These are phyloP conservation scores for Erysimum cheiri DNA, from an alignment of 441 rosid species.

Conservation along the genomic window DNA sequence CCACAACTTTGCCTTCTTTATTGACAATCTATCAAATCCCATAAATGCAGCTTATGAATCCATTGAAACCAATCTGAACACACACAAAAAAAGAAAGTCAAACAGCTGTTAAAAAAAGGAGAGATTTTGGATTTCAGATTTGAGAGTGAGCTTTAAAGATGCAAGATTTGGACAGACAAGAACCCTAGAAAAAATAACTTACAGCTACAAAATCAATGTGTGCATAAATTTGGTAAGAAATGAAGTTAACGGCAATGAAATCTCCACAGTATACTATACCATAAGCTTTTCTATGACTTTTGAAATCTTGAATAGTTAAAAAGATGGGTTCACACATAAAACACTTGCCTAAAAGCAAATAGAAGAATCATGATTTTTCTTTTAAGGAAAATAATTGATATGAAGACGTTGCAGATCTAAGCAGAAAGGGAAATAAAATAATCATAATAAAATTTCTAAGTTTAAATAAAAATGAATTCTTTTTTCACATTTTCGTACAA, in stretches of 20 bases:
- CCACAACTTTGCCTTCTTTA: constrained; percentile 34
- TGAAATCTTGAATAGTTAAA: constrained; percentile 34
- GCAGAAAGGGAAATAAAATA: constrained; percentile 49
- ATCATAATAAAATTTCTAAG: constrained; percentile 3
- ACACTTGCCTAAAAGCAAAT: constrained; percentile 33
- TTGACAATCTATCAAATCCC: constrained; percentile 40
- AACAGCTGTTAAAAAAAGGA: constrained; percentile 9
- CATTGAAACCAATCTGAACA: constrained; percentile 51
- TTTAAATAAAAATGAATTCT: background rate
- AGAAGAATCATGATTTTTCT: constrained; percentile 7
- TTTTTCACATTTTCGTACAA: constrained; percentile 12
- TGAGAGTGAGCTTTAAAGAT: constrained; percentile 2
- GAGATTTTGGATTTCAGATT: constrained; percentile 10
- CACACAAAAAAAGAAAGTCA: constrained; percentile 12
- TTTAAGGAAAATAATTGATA: constrained; percentile 33
- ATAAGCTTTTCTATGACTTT: constrained; percentile 26
- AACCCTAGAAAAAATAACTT: constrained; percentile 28
- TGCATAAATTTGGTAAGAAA: constrained; percentile 26
- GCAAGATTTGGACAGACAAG: constrained; percentile 37
- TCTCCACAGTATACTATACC: constrained; percentile 23
- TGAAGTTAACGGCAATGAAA: constrained; percentile 17
- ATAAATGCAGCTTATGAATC: constrained; percentile 44
- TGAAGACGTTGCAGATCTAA: constrained; percentile 45
- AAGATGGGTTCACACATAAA: constrained; percentile 9
- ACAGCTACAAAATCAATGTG: background rate